phyloP scores from a whole-genome alignment of 306 rosid species.

The Oxytropis ochrocephala region DNA sequence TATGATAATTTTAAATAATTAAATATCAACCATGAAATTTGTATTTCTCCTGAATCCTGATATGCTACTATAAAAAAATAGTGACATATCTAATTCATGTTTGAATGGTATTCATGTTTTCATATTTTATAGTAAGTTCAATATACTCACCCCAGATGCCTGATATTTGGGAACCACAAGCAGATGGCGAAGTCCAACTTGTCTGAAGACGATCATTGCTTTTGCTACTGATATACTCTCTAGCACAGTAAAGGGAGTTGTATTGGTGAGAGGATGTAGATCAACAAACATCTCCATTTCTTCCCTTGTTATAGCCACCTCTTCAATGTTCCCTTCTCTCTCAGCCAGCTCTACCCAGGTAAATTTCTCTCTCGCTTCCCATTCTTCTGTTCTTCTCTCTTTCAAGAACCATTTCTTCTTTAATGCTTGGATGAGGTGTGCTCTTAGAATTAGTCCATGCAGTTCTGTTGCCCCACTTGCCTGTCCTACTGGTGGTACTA shows the following conservation, averaged over 20 bases:
- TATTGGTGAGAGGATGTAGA: conserved; percentile 84
- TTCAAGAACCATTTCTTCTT: conserved; percentile 76
- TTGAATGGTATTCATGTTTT: conserved; percentile 9
- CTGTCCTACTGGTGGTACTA: conserved; percentile 39
- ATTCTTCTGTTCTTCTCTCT: conserved; percentile 70
- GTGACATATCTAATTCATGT: not conserved
- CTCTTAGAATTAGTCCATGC: conserved; percentile 78
- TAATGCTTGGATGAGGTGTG: conserved; percentile 67
- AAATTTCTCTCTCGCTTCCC: conserved; percentile 86
- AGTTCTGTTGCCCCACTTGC: conserved; percentile 47
- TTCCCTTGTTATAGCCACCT: conserved; percentile 57
- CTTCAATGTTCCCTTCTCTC: conserved; percentile 66
- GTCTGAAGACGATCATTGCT: conserved; percentile 84
- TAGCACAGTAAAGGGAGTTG: conserved; percentile 70
- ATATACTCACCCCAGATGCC: conserved; percentile 67
- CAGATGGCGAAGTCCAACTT: conserved; percentile 84
- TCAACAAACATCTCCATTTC: conserved; percentile 88
- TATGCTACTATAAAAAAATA: not conserved
- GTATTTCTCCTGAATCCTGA: not conserved
- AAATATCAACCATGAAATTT: not conserved
- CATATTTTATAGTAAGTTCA: not conserved
- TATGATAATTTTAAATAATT: not conserved
- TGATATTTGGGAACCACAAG: conserved; percentile 71
- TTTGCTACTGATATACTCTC: conserved; percentile 78
- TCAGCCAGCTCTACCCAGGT: conserved; percentile 74